Conservation (phyloP, 352 stramenopile genomes). For the Phytophthora palmivora region DNA sequence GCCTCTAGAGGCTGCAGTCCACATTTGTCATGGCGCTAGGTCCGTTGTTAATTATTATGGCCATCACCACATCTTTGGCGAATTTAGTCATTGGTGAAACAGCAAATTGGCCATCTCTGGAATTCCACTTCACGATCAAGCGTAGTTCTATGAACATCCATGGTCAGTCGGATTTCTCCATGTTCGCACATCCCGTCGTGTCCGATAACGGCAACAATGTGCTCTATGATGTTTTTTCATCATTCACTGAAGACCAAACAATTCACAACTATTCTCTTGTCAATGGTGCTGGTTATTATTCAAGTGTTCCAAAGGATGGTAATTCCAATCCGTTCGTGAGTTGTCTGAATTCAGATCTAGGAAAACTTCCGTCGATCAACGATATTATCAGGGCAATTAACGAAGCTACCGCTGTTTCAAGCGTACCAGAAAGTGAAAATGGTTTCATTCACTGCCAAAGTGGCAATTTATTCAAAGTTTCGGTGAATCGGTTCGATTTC, state of each 20-base stretch:
- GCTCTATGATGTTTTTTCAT: conserved; percentile 34
- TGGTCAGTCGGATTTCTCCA: conserved; percentile 28
- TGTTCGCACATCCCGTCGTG: conserved; percentile 36
- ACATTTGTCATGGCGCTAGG: no score
- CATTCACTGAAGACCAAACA: conserved; percentile 22
- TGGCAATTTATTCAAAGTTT: conserved; percentile 14
- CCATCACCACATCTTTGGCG: background rate
- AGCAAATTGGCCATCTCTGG: conserved; percentile 29
- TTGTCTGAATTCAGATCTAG: conserved; percentile 20
- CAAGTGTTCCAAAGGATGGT: conserved; percentile 7
- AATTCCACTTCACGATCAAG: conserved; percentile 40
- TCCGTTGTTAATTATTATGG: background rate
- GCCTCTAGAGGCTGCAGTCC: no score
- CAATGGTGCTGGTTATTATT: conserved; percentile 24
- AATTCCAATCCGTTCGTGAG: conserved; percentile 7
- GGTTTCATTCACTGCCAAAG: background rate
- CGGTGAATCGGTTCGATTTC: no score
- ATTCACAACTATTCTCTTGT: conserved; percentile 38
- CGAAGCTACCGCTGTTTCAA: background rate
- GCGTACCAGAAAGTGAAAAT: no score
- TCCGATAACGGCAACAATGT: conserved; percentile 11
- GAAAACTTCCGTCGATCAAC: conserved; percentile 17
- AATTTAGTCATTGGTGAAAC: background rate
- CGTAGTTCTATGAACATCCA: conserved; percentile 36
- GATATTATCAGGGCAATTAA: conserved; percentile 14